Evolutionary conservation across 352 stramenopile genomes (phyloP).

Genomic region (Globisporangium paddicum): DNA sequence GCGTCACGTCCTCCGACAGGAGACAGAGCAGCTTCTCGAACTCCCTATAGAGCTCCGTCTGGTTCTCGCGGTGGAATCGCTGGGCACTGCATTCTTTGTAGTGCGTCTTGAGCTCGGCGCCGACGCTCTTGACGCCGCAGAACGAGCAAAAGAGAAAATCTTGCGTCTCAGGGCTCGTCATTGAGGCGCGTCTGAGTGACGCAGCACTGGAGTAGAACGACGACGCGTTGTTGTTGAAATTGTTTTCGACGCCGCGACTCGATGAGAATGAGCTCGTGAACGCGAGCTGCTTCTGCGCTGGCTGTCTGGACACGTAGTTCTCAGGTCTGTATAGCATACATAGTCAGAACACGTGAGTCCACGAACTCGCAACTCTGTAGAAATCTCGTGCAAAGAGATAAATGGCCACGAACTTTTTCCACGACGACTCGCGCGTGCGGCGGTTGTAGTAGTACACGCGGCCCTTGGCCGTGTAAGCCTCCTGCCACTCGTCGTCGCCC

Average conservation of each 20-base stretch:
- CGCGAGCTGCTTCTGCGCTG: constrained; percentile 5
- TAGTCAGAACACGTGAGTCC: background rate
- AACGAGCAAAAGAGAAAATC: constrained; percentile 72
- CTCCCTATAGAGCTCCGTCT: constrained; percentile 47
- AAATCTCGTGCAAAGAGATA: too few species aligned
- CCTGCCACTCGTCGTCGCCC: constrained; percentile 60
- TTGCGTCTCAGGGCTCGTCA: constrained; percentile 18
- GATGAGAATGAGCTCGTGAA: constrained; percentile 4
- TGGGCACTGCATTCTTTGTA: constrained; percentile 43
- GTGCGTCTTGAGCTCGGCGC: constrained; percentile 36
- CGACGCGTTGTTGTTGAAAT: constrained; percentile 14
- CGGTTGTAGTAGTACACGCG: constrained; percentile 90
- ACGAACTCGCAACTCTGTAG: background rate
- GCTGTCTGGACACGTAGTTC: constrained; percentile 7
- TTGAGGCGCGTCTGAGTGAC: background rate
- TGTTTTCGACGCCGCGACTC: constrained; percentile 19
- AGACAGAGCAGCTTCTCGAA: constrained; percentile 62
- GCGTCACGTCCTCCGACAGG: constrained; percentile 57
- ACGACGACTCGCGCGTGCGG: constrained; percentile 78
- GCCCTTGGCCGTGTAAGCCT: constrained; percentile 80
- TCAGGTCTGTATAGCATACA: constrained; percentile 8
- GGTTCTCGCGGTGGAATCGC: constrained; percentile 47
- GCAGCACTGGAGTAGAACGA: constrained; percentile 8
- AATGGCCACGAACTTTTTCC: constrained; percentile 53
- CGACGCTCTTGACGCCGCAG: constrained; percentile 45